Evolutionary conservation across 1,284 basidiomycete genomes (phyloP).

Genomic region (Cutaneotrichosporon cavernicola): DNA sequence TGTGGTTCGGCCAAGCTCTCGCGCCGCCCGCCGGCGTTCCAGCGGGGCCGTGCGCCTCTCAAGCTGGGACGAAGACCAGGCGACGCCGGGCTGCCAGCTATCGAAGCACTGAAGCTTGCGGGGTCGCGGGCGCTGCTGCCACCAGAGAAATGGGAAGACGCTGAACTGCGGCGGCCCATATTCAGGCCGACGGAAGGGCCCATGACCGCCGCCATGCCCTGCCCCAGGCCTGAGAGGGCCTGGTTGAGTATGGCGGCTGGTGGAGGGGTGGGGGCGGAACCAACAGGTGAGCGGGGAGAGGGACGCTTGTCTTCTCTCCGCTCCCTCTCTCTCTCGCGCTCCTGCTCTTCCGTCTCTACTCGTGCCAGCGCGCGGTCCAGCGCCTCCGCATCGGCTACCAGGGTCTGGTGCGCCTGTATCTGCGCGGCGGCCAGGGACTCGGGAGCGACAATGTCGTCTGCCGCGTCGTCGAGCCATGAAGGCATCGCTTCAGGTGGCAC

Average conservation of each 20-base stretch:
- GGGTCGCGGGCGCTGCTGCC: background rate
- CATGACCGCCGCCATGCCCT: background rate
- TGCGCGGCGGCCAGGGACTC: conserved; percentile 14
- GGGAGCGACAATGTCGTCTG: conserved; percentile 19
- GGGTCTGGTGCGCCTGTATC: background rate
- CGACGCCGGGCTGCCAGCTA: background rate
- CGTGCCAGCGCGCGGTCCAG: background rate
- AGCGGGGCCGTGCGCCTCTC: background rate
- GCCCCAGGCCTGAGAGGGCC: background rate
- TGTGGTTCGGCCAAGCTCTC: background rate
- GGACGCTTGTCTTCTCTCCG: background rate
- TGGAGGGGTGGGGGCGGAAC: background rate
- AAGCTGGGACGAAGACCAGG: background rate
- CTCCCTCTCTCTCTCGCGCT: background rate
- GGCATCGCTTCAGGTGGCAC: conserved; percentile 19
- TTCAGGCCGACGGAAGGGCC: background rate
- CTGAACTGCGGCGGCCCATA: background rate
- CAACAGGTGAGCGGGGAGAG: background rate
- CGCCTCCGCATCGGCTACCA: background rate
- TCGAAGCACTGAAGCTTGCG: background rate
- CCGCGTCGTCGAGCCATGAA: conserved; percentile 17
- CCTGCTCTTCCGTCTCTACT: background rate
- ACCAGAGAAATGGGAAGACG: background rate
- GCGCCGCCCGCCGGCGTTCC: background rate
- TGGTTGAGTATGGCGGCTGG: background rate